Percentiles rank a stretch among this genome's conserved stretches.
Conservation (phyloP, 2,329 filamentous ascomycete genomes). For the Mariannaea elegans region DNA sequence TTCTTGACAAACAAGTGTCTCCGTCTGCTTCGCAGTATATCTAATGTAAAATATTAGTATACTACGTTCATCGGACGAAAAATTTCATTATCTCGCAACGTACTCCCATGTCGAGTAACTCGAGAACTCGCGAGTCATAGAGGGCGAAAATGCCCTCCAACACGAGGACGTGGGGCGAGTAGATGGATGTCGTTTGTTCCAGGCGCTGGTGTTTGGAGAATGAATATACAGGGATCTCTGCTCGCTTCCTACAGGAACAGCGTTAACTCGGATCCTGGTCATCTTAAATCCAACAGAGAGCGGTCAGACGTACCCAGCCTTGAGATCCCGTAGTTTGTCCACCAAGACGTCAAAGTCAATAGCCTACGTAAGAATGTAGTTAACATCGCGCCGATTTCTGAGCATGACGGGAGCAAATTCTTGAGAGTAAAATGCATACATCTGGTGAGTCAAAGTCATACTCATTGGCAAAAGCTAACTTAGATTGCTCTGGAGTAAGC, state of each 20-base stretch:
- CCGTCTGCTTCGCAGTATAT: slow-evolving; percentile 97
- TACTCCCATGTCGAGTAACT: slow-evolving; percentile 90
- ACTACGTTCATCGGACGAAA: slow-evolving; percentile 13
- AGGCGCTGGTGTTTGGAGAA: slow-evolving; percentile 90
- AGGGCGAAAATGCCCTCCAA: slow-evolving; percentile 96
- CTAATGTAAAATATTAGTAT: slow-evolving; percentile 47
- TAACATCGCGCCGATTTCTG: slow-evolving; percentile 3
- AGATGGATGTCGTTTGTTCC: slow-evolving; percentile 84
- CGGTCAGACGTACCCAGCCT: slow-evolving; percentile 77
- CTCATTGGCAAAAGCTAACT: slow-evolving; percentile 85
- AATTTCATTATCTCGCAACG: slow-evolving; percentile 20
- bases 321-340: slow-evolving; percentile 81
- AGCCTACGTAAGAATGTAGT: slow-evolving; percentile 56
- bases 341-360: slow-evolving; percentile 94
- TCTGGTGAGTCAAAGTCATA: slow-evolving; percentile 96
- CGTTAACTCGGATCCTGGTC: slow-evolving; percentile 21
- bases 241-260: slow-evolving; percentile 70
- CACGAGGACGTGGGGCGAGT: slow-evolving; percentile 95
- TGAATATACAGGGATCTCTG: slow-evolving; percentile 94
- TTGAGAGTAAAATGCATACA: slow-evolving; percentile 46
- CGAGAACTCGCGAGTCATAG: slow-evolving; percentile 85
- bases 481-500: slow-evolving; percentile 80
- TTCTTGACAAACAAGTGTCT: slow-evolving; percentile 89
- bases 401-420: background rate
- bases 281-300: background rate